Base-by-base conservation (phyloP, 2,329 filamentous ascomycete species). In the Xylaria digitata region DNA sequence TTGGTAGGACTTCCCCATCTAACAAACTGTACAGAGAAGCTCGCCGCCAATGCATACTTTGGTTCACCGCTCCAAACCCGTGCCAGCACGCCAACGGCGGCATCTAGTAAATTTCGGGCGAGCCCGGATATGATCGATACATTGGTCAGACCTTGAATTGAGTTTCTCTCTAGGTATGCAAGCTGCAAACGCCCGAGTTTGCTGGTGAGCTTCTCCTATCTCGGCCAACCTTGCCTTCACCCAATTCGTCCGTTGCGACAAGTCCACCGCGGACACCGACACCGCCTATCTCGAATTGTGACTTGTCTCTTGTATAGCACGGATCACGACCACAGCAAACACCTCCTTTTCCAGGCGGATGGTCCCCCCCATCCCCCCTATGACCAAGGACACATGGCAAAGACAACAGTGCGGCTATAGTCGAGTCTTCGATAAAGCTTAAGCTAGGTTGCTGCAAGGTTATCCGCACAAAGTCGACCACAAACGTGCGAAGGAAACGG, bases 21-120 rank as follows among this genome's bases (percentile, higher is more conserved):
- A 70, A 66, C 68, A 69, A 63, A 42, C 40, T 66, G 53, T 68
- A 70, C 68, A 19, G 60, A 59, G 40, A 50, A 32, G 45, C 49
- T 55, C 60, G 60, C 46, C 54, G 61, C 54, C 67, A 62, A 52
- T 56, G 59, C 60, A 37, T 53, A 32, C 45, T 55, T 68, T 61
- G 40, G 66, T 61, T 70, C 66, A 70, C 68, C 68, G 68, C 68
- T 66, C 62, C 61, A 56, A 61, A 30, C 58, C 65, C 23, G 65
- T 54, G 45, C 65, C 61, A 56, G 49, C 46, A 64, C 64, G 63
- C 67, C 68, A 70, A 63, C 62, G 49, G 65, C 68, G 68, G 67
- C 67, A 63, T 61, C 57, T 34, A 58, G 50, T 43, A 67, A 67
- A 58, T 52, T 46, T 48, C 64, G 46, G 67, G 23, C 57, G 42